These are phyloP conservation scores for Amaranthus hypochondriacus DNA, from an alignment of 148 eudicot genomes.

Conservation along the genomic window DNA sequence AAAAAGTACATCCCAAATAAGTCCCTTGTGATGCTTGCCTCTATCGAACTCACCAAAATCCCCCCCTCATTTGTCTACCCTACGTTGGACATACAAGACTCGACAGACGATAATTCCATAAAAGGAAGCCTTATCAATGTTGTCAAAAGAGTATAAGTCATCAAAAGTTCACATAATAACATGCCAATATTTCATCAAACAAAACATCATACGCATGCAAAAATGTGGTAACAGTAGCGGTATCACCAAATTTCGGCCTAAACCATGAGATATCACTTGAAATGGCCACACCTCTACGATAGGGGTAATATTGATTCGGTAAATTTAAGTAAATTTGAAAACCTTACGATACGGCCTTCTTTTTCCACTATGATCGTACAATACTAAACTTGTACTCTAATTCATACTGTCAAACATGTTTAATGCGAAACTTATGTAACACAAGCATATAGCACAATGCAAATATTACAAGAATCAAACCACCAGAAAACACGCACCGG, in stretches of 20 bases:
- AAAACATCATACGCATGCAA: not conserved
- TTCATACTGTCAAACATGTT: not conserved
- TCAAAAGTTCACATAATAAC: not conserved
- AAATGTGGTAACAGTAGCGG: not conserved
- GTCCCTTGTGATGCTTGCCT: too few relatives aligned
- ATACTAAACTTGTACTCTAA: not conserved
- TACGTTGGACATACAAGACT: not conserved
- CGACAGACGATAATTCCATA: not conserved
- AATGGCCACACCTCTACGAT: too few relatives aligned
- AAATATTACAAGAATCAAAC: constrained; percentile 3
- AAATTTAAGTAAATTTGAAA: too few relatives aligned
- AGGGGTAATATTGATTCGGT: too few relatives aligned
- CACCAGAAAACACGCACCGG: constrained; percentile 43
- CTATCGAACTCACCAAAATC: too few relatives aligned
- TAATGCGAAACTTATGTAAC: not conserved
- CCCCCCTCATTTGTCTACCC: not conserved
- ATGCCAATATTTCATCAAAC: not conserved
- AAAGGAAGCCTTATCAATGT: too few relatives aligned
- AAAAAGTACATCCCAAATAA: too few relatives aligned
- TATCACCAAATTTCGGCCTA: too few relatives aligned
- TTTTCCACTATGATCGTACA: not conserved
- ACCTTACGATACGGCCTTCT: too few relatives aligned
- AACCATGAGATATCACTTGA: too few relatives aligned
- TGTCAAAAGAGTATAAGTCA: not conserved
- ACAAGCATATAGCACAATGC: not conserved